phyloP scores from a whole-genome alignment of 192 early-diverging fungal genomes.

The Coemansia biformis region DNA sequence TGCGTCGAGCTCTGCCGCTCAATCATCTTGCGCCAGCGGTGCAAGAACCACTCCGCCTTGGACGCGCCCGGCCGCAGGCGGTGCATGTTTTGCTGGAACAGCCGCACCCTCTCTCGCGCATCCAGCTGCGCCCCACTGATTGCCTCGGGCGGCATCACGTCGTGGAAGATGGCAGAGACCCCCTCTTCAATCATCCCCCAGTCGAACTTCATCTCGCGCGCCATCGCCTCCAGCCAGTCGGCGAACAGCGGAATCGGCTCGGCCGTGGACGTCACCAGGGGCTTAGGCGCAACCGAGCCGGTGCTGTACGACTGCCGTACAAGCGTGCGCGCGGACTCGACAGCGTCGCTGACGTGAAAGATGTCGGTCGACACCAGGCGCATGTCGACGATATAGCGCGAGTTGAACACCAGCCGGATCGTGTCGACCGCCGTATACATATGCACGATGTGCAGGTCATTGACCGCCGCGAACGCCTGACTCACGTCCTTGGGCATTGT shows the following conservation, averaged over 20 bases:
- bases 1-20: conserved; percentile 28
- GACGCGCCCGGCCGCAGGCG: conserved; percentile 29
- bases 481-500: conserved; percentile 6
- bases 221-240: conserved; percentile 38
- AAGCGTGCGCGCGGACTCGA: conserved; percentile 11
- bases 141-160: conserved; percentile 1
- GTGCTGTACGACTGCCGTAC: conserved; percentile 4
- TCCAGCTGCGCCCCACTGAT: neutral
- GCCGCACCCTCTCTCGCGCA: conserved; percentile 8
- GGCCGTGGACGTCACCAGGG: conserved; percentile 32
- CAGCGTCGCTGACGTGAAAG: conserved; percentile 35
- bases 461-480: conserved; percentile 26
- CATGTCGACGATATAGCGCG: conserved; percentile 41
- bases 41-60: conserved; percentile 28
- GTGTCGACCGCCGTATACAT: conserved; percentile 50
- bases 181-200: conserved; percentile 32
- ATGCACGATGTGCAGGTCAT: conserved; percentile 35
- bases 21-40: conserved; percentile 16
- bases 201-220: conserved; percentile 29
- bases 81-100: conserved; percentile 36
- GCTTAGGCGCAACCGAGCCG: conserved; percentile 14
- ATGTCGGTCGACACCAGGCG: conserved; percentile 34
- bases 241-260: conserved; percentile 47
- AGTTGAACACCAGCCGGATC: conserved; percentile 45
- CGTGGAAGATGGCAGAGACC: conserved; percentile 7